Conservation (phyloP, 2,329 filamentous ascomycete genomes). For the Cladosporium colombiae region DNA sequence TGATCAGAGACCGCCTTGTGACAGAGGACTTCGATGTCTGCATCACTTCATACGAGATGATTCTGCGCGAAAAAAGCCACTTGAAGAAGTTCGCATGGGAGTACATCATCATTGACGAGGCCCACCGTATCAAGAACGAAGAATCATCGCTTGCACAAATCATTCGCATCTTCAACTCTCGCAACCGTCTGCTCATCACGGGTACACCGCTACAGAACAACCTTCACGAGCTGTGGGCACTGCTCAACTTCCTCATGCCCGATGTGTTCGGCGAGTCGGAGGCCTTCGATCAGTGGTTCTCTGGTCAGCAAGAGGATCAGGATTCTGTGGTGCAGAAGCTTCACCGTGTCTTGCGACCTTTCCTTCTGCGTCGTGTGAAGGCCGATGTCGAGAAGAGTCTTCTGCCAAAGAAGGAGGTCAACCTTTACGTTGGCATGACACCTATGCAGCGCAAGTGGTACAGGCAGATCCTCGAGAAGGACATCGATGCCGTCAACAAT, state of each 20-base stretch:
- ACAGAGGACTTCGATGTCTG: constrained; percentile 97
- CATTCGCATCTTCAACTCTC: constrained; percentile 91
- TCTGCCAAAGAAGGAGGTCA: constrained; percentile 94
- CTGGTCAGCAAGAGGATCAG: constrained; percentile 82
- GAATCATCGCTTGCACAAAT: constrained; percentile 96
- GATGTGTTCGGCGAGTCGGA: constrained; percentile 97
- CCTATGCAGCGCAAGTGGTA: constrained; percentile 99
- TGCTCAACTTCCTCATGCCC: constrained; percentile 95
- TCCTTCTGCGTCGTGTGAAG: constrained; percentile 94
- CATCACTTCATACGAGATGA: constrained; percentile 99
- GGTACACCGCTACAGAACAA: constrained; percentile 98
- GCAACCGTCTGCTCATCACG: constrained; percentile 92
- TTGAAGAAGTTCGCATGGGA: constrained; percentile 99
- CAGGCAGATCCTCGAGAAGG: constrained; percentile 97
- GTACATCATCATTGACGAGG: constrained; percentile 98
- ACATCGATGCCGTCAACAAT: constrained; percentile 97
- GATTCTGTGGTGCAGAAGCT: constrained; percentile 95
- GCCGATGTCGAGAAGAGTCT: constrained; percentile 97
- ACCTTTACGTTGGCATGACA: constrained; percentile 96
- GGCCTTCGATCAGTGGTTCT: constrained; percentile 98
- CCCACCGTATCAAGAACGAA: constrained; percentile 99
- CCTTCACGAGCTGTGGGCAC: constrained; percentile 93
- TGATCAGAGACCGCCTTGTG: constrained; percentile 89
- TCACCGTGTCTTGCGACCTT: constrained; percentile 88
- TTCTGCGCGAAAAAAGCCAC: constrained; percentile 89